A percentile compares a stretch with the other conserved stretches of the same genome.
Evolutionary conservation across 306 rosid species (phyloP).

Genomic region (Rubus parviflorus): DNA sequence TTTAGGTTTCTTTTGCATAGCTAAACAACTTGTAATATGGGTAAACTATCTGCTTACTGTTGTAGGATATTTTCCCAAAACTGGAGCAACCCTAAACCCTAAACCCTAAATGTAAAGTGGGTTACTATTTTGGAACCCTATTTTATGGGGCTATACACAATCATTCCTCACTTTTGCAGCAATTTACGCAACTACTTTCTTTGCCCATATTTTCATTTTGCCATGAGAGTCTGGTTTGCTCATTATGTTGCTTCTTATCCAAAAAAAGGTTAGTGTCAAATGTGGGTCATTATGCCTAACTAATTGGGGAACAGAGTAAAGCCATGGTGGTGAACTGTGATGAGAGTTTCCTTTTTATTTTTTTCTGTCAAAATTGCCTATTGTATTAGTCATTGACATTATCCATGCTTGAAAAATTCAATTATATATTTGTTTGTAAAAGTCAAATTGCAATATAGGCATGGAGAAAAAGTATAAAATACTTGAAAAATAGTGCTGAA

Average conservation of each 20-base stretch:
- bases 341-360: too few relatives aligned
- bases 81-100: background rate
- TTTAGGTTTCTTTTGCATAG: background rate
- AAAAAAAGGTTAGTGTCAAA: slow-evolving; percentile 39
- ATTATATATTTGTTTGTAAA: background rate
- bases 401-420: background rate
- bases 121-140: slow-evolving; percentile 5
- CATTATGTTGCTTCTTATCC: slow-evolving; percentile 48
- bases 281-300: slow-evolving; percentile 42
- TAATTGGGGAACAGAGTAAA: slow-evolving; percentile 33
- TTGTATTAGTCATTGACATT: background rate
- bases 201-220: slow-evolving; percentile 45
- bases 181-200: slow-evolving; percentile 37
- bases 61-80: background rate
- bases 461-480: background rate
- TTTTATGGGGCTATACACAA: background rate
- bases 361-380: background rate
- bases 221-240: slow-evolving; percentile 34
- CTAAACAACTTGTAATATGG: background rate
- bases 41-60: background rate
- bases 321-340: background rate
- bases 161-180: slow-evolving; percentile 33
- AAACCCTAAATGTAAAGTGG: background rate
- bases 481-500: background rate
- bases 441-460: background rate